Percentiles rank a stretch among this genome's conserved stretches.
phyloP scores from a whole-genome alignment of 441 rosid species.

The Mallotus japonicus region DNA sequence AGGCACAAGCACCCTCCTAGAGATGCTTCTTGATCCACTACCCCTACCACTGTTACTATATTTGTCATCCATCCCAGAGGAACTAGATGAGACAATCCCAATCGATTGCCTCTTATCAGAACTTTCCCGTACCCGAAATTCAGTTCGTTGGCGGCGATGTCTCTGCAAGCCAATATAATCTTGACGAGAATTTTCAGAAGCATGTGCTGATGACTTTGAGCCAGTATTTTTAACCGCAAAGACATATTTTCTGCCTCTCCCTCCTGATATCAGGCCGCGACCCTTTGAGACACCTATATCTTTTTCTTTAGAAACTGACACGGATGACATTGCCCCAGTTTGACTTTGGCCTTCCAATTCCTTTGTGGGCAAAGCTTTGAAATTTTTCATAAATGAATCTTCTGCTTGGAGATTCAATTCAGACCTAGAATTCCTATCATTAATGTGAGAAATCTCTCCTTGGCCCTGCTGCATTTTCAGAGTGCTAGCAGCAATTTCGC shows the following conservation, averaged over 20 bases:
- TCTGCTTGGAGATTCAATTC: constrained; percentile 35
- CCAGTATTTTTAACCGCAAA: constrained; percentile 52
- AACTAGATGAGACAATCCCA: constrained; percentile 35
- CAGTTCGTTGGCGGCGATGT: constrained; percentile 56
- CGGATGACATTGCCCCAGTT: constrained; percentile 33
- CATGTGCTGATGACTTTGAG: constrained; percentile 42
- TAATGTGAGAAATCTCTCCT: constrained; percentile 37
- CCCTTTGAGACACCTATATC: constrained; percentile 35
- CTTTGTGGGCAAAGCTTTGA: constrained; percentile 32
- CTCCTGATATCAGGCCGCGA: constrained; percentile 40
- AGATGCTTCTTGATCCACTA: constrained; percentile 41
- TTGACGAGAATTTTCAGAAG: constrained; percentile 49
- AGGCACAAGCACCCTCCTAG: constrained; percentile 48
- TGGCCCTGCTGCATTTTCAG: constrained; percentile 37
- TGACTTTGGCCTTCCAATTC: constrained; percentile 47
- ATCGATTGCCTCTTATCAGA: constrained; percentile 39
- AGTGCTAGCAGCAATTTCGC: constrained; percentile 35
- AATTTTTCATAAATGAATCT: constrained; percentile 35
- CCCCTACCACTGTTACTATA: constrained; percentile 48
- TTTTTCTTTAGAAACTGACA: constrained; percentile 34
- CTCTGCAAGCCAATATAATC: constrained; percentile 64
- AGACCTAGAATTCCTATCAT: constrained; percentile 30
- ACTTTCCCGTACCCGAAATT: constrained; percentile 74
- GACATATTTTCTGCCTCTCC: constrained; percentile 48
- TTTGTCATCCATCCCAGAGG: constrained; percentile 46